These are phyloP conservation scores for Xylaria arbuscula DNA, from an alignment of 2,329 filamentous ascomycete genomes.

Conservation along the genomic window DNA sequence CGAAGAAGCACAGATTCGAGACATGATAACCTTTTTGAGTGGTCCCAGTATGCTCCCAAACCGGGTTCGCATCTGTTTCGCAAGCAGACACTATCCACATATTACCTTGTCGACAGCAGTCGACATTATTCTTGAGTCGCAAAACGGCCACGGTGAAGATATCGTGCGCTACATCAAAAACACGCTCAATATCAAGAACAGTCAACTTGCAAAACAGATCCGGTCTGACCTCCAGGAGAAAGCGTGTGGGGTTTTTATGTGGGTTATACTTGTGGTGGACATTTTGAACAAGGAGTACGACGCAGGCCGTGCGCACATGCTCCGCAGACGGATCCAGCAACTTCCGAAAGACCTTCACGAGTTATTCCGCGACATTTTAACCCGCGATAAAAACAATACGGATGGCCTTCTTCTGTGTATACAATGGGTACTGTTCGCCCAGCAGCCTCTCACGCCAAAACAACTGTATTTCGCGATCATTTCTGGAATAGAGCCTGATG, in stretches of 20 bases:
- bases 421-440: slow-evolving; percentile 30
- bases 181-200: not conserved
- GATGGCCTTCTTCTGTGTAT: slow-evolving; percentile 27
- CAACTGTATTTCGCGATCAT: slow-evolving; percentile 28
- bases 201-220: slow-evolving; percentile 7
- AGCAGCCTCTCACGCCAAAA: slow-evolving; percentile 12
- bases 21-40: slow-evolving; percentile 59
- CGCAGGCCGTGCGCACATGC: not conserved
- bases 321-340: slow-evolving; percentile 7
- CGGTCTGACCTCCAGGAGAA: slow-evolving; percentile 21
- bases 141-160: slow-evolving; percentile 24
- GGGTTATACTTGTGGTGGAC: slow-evolving; percentile 30
- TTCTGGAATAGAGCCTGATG: slow-evolving; percentile 5
- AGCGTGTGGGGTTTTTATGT: slow-evolving; percentile 34
- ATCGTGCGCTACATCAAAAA: slow-evolving; percentile 19
- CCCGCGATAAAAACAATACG: not conserved
- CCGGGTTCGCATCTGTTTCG: slow-evolving; percentile 55
- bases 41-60: slow-evolving; percentile 45
- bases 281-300: slow-evolving; percentile 32
- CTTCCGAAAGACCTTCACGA: slow-evolving; percentile 27
- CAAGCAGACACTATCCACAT: slow-evolving; percentile 52
- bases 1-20: slow-evolving; percentile 54
- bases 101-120: slow-evolving; percentile 47
- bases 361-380: slow-evolving; percentile 29
- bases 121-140: slow-evolving; percentile 22